These are phyloP conservation scores for Cenchrus purpureus DNA, from an alignment of 176 grass and related monocot genomes.

Conservation along the genomic window DNA sequence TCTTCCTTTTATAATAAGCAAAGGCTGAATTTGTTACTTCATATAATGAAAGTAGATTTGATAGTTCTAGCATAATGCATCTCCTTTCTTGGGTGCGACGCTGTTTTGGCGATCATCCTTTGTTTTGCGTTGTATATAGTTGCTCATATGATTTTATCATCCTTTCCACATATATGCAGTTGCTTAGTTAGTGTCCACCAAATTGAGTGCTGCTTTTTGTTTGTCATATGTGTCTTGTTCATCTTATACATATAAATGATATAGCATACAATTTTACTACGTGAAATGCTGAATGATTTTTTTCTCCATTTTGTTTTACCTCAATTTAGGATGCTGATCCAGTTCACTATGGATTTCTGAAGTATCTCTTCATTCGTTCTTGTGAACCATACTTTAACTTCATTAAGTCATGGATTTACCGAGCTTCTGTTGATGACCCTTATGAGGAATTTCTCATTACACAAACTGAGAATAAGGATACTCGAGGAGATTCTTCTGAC, in stretches of 20 bases:
- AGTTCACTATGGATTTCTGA: conserved; percentile 81
- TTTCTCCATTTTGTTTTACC: conserved; percentile 43
- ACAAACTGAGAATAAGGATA: conserved; percentile 43
- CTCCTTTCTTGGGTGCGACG: neutral
- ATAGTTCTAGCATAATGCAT: conserved; percentile 10
- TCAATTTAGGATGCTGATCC: conserved; percentile 84
- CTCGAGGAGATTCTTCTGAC: conserved; percentile 40
- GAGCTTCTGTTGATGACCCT: conserved; percentile 73
- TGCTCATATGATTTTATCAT: conserved; percentile 4
- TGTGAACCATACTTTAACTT: conserved; percentile 91
- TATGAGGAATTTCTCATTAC: conserved; percentile 83
- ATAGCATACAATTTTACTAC: conserved; percentile 15
- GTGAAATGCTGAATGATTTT: conserved; percentile 15
- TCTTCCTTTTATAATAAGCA: conserved; percentile 26
- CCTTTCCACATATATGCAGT: conserved; percentile 21
- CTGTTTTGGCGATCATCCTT: neutral
- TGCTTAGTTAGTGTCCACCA: conserved; percentile 25
- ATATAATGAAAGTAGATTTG: conserved; percentile 14
- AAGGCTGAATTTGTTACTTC: neutral
- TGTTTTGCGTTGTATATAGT: neutral
- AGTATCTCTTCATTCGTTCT: conserved; percentile 80
- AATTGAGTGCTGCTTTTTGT: conserved; percentile 27
- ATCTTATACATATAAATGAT: conserved; percentile 34
- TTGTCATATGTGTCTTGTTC: conserved; percentile 13
- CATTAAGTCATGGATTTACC: conserved; percentile 98